Percentiles rank a stretch among this genome's conserved stretches.
These are phyloP conservation scores for Avena atlantica DNA, from an alignment of 176 grass and related monocot genomes.

Conservation along the genomic window DNA sequence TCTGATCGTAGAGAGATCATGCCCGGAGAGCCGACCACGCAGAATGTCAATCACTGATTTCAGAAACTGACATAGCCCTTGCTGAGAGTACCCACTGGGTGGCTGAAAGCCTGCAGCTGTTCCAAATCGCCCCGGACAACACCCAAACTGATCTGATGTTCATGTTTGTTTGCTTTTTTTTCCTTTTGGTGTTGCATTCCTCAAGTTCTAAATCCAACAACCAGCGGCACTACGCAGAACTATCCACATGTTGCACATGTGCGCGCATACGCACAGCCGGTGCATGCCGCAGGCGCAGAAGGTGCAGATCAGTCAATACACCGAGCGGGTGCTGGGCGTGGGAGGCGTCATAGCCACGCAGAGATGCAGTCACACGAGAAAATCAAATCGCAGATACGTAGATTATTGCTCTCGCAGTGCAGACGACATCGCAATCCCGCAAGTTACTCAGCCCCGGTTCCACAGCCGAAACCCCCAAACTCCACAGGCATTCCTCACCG, in stretches of 20 bases:
- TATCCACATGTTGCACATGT: neutral
- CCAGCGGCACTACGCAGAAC: neutral
- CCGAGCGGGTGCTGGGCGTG: slow-evolving; percentile 5
- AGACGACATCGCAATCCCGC: neutral
- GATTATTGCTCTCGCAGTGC: neutral
- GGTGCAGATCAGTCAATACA: slow-evolving; percentile 8
- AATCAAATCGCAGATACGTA: neutral
- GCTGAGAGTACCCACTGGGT: neutral
- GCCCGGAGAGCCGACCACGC: neutral
- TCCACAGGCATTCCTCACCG: neutral
- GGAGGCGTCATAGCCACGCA: neutral
- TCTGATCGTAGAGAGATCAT: neutral
- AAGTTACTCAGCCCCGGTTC: neutral
- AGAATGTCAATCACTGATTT: neutral
- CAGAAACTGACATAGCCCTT: neutral
- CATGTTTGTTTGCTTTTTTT: neutral
- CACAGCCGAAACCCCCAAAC: neutral
- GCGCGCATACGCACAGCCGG: neutral
- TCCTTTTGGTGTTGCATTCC: neutral
- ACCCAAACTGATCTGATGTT: neutral
- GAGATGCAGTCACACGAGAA: neutral
- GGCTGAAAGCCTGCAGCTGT: neutral
- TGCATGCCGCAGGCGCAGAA: neutral
- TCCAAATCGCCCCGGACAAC: neutral
- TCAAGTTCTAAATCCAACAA: neutral